These are phyloP conservation scores for Maudiozyma barnettii DNA, from an alignment of 805 yeast genomes.

Conservation along the genomic window DNA sequence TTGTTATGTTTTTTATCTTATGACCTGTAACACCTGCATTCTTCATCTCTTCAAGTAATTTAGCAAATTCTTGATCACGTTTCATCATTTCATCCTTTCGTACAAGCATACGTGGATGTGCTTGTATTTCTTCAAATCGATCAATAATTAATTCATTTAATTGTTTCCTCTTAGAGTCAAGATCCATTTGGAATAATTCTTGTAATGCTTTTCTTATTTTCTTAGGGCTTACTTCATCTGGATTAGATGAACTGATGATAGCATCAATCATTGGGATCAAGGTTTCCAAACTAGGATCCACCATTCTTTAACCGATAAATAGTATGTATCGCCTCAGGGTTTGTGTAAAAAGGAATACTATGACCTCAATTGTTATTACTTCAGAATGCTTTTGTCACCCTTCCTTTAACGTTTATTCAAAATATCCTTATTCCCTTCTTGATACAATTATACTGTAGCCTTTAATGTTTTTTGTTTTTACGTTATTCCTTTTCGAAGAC, in stretches of 20 bases:
- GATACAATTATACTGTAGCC: too few relatives aligned
- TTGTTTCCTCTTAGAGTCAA: conserved; percentile 41
- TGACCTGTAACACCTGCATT: conserved; percentile 9
- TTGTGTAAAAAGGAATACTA: too few relatives aligned
- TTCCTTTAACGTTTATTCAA: too few relatives aligned
- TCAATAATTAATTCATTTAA: conserved; percentile 52
- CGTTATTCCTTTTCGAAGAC: too few relatives aligned
- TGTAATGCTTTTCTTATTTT: conserved; percentile 64
- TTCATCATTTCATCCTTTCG: conserved; percentile 33
- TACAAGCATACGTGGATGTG: conserved; percentile 22
- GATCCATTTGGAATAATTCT: conserved; percentile 51
- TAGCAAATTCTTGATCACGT: conserved; percentile 46
- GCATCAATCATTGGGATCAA: conserved; percentile 65
- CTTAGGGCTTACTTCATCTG: conserved; percentile 61
- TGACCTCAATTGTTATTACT: too few relatives aligned
- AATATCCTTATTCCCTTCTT: too few relatives aligned
- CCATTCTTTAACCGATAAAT: conserved; percentile 1
- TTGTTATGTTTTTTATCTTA: conserved; percentile 1
- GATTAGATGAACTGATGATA: conserved; percentile 58
- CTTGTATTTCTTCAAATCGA: conserved; percentile 43
- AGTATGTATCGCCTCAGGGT: background rate
- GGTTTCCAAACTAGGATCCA: conserved; percentile 15
- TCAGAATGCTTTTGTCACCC: too few relatives aligned
- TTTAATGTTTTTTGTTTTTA: too few relatives aligned
- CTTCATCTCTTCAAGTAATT: conserved; percentile 32